Percentiles rank a stretch among this genome's conserved stretches.
Evolutionary conservation across 768 basidiomycete genomes (phyloP).

Genomic region (Cystobasidiopsis lactophilus): DNA sequence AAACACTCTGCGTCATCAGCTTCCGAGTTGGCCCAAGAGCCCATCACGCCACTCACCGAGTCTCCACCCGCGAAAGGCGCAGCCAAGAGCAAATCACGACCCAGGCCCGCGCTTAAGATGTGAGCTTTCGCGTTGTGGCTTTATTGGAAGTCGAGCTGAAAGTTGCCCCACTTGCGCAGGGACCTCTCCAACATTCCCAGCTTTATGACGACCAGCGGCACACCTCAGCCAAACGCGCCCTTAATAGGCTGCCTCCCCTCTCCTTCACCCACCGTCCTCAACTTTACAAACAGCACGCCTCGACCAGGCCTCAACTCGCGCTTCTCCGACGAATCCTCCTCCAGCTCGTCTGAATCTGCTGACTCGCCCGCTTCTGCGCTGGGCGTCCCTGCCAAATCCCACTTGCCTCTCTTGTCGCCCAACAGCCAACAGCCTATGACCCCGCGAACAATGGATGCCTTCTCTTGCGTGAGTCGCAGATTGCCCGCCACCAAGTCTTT

Average conservation of each 20-base stretch:
- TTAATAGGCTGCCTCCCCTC: background rate
- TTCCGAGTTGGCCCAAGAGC: too few species aligned
- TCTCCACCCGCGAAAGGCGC: too few species aligned
- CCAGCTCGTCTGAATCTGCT: background rate
- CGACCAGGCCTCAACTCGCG: constrained; percentile 1
- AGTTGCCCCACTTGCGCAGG: background rate
- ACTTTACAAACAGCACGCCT: background rate
- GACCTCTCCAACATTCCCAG: background rate
- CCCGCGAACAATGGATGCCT: background rate
- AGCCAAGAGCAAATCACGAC: too few species aligned
- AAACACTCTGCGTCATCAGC: too few species aligned
- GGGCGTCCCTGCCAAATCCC: too few species aligned
- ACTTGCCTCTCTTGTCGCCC: background rate
- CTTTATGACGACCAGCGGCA: background rate
- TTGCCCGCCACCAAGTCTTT: too few species aligned
- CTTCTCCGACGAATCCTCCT: background rate
- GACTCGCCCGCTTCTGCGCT: background rate
- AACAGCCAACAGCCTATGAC: background rate
- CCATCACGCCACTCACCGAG: too few species aligned
- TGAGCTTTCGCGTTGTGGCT: background rate
- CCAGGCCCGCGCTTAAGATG: background rate
- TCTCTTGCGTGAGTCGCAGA: background rate
- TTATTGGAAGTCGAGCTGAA: background rate
- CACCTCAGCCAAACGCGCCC: background rate
- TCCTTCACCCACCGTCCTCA: background rate